These are phyloP conservation scores for Geranium incanum DNA, from an alignment of 441 rosid species.

Conservation along the genomic window DNA sequence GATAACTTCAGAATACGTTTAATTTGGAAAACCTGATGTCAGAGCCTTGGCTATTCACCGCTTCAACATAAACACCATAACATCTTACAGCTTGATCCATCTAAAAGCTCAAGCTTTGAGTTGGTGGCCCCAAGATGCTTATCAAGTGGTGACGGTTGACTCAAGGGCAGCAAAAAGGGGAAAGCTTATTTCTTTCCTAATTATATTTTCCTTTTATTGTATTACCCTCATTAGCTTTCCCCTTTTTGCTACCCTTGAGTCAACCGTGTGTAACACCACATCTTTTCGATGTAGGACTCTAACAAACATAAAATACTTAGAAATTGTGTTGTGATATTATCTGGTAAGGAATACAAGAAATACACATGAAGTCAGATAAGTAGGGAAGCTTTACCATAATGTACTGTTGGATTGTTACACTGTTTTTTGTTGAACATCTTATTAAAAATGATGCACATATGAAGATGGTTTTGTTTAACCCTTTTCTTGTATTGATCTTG, in stretches of 20 bases:
- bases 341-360: constrained; percentile 11
- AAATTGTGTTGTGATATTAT: constrained; percentile 11
- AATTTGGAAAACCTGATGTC: background rate
- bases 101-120: too few relatives aligned
- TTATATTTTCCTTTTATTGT: too few relatives aligned
- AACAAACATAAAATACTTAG: background rate
- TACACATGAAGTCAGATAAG: constrained; percentile 1
- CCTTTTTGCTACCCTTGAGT: too few relatives aligned
- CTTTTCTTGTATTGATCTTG: background rate
- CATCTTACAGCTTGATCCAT: too few relatives aligned
- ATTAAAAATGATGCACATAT: background rate
- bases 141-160: too few relatives aligned
- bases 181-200: too few relatives aligned
- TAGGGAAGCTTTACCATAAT: background rate
- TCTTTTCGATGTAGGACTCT: background rate
- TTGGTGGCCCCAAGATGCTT: too few relatives aligned
- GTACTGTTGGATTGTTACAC: background rate
- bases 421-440: background rate
- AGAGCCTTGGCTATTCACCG: constrained; percentile 1
- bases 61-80: background rate
- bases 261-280: too few relatives aligned
- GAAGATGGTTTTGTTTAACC: background rate
- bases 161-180: too few relatives aligned
- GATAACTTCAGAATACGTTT: constrained; percentile 3
- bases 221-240: too few relatives aligned